phyloP scores from a whole-genome alignment of 2,329 filamentous ascomycete genomes.

The Hymenoscyphus linearis region DNA sequence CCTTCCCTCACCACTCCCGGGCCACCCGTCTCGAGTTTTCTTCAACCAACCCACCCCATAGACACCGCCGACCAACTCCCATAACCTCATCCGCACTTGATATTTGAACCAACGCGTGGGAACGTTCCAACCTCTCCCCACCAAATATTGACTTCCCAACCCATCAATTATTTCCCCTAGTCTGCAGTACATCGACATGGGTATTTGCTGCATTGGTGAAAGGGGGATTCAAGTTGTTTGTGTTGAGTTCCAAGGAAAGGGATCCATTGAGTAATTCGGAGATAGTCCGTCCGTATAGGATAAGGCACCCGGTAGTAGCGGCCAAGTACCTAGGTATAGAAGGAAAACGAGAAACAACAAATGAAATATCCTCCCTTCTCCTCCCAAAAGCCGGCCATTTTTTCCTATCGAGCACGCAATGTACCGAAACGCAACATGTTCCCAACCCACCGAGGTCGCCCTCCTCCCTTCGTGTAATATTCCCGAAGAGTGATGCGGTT shows the following conservation, averaged over 20 bases:
- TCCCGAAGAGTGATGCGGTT: background rate
- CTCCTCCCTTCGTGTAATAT: background rate
- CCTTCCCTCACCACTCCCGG: background rate
- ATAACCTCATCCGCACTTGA: background rate
- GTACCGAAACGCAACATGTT: conserved; percentile 4
- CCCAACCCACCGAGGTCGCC: background rate
- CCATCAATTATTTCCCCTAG: background rate
- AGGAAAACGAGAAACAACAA: background rate
- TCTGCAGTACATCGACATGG: background rate
- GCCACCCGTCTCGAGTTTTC: background rate
- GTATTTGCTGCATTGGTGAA: background rate
- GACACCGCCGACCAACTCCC: background rate
- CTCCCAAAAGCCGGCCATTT: background rate
- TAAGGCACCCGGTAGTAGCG: background rate
- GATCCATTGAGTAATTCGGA: background rate
- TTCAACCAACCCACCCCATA: background rate
- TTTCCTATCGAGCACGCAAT: background rate
- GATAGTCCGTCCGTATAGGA: background rate
- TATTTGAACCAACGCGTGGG: background rate
- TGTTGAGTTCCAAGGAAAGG: background rate
- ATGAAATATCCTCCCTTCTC: background rate
- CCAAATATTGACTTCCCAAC: background rate
- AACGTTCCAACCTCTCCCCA: background rate
- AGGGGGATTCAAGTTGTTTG: background rate
- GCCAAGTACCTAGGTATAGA: background rate